Evolutionary conservation across 2,329 filamentous ascomycete species (phyloP), one percentile per base, ranked within the genome.

Genomic region (Aspergillus oerlinghausenensis): DNA sequence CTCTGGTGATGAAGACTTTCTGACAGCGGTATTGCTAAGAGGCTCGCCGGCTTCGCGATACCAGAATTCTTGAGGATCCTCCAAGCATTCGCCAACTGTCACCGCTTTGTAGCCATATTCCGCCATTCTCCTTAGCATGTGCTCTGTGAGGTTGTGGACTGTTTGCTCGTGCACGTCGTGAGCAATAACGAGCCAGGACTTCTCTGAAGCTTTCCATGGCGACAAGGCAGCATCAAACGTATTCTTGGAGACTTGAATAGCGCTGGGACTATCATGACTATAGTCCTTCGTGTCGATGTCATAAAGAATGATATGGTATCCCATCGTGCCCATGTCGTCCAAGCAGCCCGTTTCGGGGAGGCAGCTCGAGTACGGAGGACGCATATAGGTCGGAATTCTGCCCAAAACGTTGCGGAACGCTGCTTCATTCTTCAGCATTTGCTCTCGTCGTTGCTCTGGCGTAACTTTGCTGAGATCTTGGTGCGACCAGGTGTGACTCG

Each of bases 401-500:
- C 80, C 80, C 32, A 82, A 63, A 51, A 82, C 77, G 57, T 77
- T 77, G 21, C 69, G 66, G 29, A 82, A 58, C 0, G 78, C 80
- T 28, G 73, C 74, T 64, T 83, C 80, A 25, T 79, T 75, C 61
- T 76, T 77, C 29, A 73, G 63, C 64, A 82, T 75, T 59, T 82
- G 74, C 3, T 70, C 65, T 19, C 60, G 70, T 32, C 77, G 74
- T 51, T 74, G 71, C 1, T 60, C 58, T 3, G 67, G 63, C 2
- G 69, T 69, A 10, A 81, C 65, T 40, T 70, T 70, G 57, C 71
- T 73, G 26, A 82, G 66, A 61, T 80, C 73, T 43, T 77, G 71
- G 62, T 82, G 80, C 19, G 74, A 75, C 79, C 79, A 82, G n/a
- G 78, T 80, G 61, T 81, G 79, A 50, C 79, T 81, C 28, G 73